Evolutionary conservation across 2,329 filamentous ascomycete species (phyloP), one percentile per base, ranked within the genome.

Genomic region (Chaetomiaceae sp.): DNA sequence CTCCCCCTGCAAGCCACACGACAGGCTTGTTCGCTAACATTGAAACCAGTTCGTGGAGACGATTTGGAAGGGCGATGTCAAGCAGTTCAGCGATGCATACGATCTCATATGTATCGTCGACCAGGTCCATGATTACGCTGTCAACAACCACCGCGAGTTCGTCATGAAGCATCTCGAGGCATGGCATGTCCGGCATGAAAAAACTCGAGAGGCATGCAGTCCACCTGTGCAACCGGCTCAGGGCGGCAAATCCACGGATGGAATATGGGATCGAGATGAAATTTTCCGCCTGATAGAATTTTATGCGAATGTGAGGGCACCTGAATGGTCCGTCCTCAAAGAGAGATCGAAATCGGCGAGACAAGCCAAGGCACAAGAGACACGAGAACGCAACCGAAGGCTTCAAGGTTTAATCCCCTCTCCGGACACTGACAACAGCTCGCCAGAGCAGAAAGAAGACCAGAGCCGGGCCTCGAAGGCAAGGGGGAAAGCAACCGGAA

Each of bases 121-220:
- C 45, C 45, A 48, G 37, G 34, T 48, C 8, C 45, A 48, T 10
- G 35, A 48, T 10, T 48, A 48, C 37, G 35, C 25, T 13, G 16
- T 33, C 25, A 34, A 48, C 6, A 3, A 23, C 20, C 37, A 48
- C 20, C 27, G 45, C 10, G 3, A 10, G 4, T 48, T 48, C 16
- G 45, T 48, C 7, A 41, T 48, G 45, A 20, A 25, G 25, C 45
- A 48, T 33, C 30, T 48, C 14, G 35, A 40, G 27, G 45, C 45
- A 25, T 41, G 45, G 45, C 27, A 48, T 41, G 27, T 35, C 12
- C 45, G 45, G 35, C 45, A 41, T n/a, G 27, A 40, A 5, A 40
- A 21, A n/a, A 23, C 14, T 5, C 19, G 9, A 13, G 7, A 25
- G 13, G 13, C 42, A 35, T n/a, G n/a, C 8, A 20, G 14, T 5